Evolutionary conservation across 2,329 filamentous ascomycete species (phyloP).

Genomic region (Lasiodiplodia sp.): DNA sequence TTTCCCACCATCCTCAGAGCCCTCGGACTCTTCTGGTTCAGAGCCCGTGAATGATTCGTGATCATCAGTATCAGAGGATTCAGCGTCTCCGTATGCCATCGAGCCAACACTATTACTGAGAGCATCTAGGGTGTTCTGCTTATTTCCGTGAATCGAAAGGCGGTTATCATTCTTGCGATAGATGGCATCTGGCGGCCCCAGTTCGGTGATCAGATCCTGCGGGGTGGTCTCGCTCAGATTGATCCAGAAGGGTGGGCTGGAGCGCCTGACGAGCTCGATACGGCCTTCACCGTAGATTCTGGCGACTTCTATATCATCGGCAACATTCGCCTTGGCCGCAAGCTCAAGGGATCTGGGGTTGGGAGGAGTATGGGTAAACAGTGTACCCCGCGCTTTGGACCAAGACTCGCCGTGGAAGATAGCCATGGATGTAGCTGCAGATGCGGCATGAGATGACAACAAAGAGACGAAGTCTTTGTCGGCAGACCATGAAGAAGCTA

Average conservation of each 20-base stretch:
- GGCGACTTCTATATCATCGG: conserved; percentile 86
- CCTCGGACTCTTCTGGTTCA: conserved; percentile 64
- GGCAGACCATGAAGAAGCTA: conserved; percentile 75
- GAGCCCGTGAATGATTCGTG: conserved; percentile 47
- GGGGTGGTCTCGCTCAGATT: conserved; percentile 85
- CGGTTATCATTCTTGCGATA: conserved; percentile 90
- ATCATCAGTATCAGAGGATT: conserved; percentile 39
- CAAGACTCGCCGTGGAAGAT: conserved; percentile 91
- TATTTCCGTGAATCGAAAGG: conserved; percentile 75
- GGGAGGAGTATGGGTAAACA: conserved; percentile 79
- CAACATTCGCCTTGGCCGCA: conserved; percentile 71
- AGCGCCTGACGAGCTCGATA: conserved; percentile 78
- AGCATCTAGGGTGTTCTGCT: conserved; percentile 50
- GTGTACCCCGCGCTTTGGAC: conserved; percentile 77
- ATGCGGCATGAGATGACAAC: conserved; percentile 78
- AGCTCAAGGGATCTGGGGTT: conserved; percentile 76
- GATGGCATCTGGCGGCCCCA: conserved; percentile 92
- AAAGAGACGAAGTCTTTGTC: conserved; percentile 84
- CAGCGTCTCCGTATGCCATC: conserved; percentile 38
- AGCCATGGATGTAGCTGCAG: conserved; percentile 84
- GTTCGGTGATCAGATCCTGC: conserved; percentile 87
- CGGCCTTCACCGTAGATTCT: conserved; percentile 79
- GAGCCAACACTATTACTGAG: conserved; percentile 20
- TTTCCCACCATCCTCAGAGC: conserved; percentile 37
- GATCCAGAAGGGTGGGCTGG: conserved; percentile 72